Evolutionary conservation across 2,329 filamentous ascomycete genomes (phyloP).

Genomic region (Ascochyta rabiei): DNA sequence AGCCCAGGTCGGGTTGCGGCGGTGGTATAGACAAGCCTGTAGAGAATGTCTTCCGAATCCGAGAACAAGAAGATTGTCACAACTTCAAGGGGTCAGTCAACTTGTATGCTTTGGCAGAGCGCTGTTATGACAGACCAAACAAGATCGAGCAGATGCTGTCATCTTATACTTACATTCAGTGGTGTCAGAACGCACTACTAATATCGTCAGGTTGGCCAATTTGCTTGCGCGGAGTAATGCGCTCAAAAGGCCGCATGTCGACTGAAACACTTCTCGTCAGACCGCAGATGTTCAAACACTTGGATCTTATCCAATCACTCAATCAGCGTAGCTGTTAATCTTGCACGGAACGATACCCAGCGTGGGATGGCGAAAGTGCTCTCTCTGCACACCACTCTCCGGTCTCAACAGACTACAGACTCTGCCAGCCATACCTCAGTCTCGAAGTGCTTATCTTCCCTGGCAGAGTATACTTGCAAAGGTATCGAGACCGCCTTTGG

Average conservation of each 20-base stretch:
- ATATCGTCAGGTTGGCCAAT: background rate
- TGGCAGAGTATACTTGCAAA: no score
- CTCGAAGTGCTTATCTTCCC: no score
- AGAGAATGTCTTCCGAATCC: background rate
- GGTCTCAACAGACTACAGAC: no score
- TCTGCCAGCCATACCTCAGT: no score
- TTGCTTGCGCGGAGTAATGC: background rate
- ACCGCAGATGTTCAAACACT: background rate
- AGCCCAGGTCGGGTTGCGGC: background rate
- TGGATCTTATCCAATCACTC: no score
- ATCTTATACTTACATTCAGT: constrained; percentile 2
- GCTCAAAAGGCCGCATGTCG: constrained; percentile 8
- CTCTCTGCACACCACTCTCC: no score
- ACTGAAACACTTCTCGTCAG: background rate
- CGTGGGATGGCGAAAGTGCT: no score
- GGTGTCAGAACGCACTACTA: background rate
- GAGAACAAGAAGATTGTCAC: background rate
- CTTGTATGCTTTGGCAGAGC: no score
- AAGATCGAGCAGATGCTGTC: background rate
- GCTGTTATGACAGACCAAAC: background rate
- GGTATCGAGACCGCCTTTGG: no score
- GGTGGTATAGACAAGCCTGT: background rate
- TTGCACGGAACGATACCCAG: no score
- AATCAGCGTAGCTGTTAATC: no score
- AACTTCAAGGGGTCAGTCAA: background rate